Evolutionary conservation across 108 stramenopile species (phyloP), one percentile per base, ranked within the genome.

Genomic region (Skeletonema costatum): DNA sequence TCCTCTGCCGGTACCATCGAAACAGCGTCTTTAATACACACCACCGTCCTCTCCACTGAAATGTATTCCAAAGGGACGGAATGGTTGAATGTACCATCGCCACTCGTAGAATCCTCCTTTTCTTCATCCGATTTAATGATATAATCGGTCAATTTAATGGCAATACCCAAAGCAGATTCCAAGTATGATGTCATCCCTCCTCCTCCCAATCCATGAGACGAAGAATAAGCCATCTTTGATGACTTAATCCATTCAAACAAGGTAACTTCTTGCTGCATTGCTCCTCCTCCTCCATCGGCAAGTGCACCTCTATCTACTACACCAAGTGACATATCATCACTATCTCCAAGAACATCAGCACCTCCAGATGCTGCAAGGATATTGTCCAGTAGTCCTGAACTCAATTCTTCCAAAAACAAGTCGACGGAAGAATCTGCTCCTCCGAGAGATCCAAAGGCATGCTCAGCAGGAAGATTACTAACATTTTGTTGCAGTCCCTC

Each of bases 131-230:
- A 46, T n/a, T 77, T 60, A 2, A 70, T 36, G 32, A 77, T 31
- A 63, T 9, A 69, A 33, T 77, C 76, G 1, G 60, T 70, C 17
- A 77, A n/a, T 33, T 77, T 77, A 29, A 77, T 31, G n/a, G 76
- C 76, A 70, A 77, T 13, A 5, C 30, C 35, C n/a, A 77, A 5
- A 35, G 76, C 76, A 36, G 61, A 63, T 25, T 51, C 46, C 19
- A 64, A 29, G 29, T 77, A 77, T 42, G 30, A 4, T 4, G 39
- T 19, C 13, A 60, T 38, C 35, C 25, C 53, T 25, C 53, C 53
- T 56, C 9, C n/a, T 46, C 16, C 44, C 16, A 46, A 3, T 5
- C 12, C 73, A 9, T 3, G n/a, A 12, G 58, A 31, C 16, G 21
- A 25, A 12, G 17, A 4, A 19, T 11, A 12, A 44, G 14, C 17